phyloP scores from a whole-genome alignment of 2,329 filamentous ascomycete genomes.

The Aschersonia sp. region DNA sequence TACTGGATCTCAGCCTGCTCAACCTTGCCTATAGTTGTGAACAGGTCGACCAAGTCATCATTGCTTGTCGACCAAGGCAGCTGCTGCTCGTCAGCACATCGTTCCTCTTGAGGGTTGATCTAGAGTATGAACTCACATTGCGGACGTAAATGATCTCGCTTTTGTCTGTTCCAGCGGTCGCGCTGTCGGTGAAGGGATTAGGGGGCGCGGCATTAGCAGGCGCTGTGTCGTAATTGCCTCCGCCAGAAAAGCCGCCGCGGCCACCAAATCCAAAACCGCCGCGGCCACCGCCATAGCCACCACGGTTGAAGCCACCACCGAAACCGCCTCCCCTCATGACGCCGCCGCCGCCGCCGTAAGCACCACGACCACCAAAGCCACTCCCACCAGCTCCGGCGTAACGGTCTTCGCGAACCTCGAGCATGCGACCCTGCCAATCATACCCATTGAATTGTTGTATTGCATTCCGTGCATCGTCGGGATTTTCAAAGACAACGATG shows the following conservation, averaged over 20 bases:
- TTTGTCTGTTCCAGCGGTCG: slow-evolving; percentile 73
- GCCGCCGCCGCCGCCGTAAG: slow-evolving; percentile 42
- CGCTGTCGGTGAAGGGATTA: slow-evolving; percentile 89
- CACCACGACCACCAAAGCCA: slow-evolving; percentile 43
- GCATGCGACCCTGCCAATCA: slow-evolving; percentile 87
- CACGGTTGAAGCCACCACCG: slow-evolving; percentile 27
- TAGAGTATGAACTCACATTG: slow-evolving; percentile 55
- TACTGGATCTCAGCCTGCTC: slow-evolving; percentile 99
- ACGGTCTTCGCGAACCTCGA: slow-evolving; percentile 93
- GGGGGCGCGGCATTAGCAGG: slow-evolving; percentile 39
- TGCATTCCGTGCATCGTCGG: slow-evolving; percentile 87
- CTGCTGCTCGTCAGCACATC: slow-evolving; percentile 29
- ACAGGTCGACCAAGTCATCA: slow-evolving; percentile 89
- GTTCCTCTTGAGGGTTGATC: background rate
- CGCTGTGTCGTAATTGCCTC: slow-evolving; percentile 33
- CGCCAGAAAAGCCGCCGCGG: slow-evolving; percentile 25
- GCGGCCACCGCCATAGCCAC: slow-evolving; percentile 22
- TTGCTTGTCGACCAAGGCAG: slow-evolving; percentile 98
- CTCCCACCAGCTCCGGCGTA: slow-evolving; percentile 57
- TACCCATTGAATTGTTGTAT: slow-evolving; percentile 98
- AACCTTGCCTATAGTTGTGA: slow-evolving; percentile 95
- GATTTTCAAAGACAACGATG: slow-evolving; percentile 90
- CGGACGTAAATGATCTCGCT: slow-evolving; percentile 84
- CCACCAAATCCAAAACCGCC: slow-evolving; percentile 28
- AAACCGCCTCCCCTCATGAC: slow-evolving; percentile 27